Percentiles rank a stretch among this genome's conserved stretches.
Conservation (phyloP, 2,329 filamentous ascomycete genomes). For the Colletotrichum tamarilloi region DNA sequence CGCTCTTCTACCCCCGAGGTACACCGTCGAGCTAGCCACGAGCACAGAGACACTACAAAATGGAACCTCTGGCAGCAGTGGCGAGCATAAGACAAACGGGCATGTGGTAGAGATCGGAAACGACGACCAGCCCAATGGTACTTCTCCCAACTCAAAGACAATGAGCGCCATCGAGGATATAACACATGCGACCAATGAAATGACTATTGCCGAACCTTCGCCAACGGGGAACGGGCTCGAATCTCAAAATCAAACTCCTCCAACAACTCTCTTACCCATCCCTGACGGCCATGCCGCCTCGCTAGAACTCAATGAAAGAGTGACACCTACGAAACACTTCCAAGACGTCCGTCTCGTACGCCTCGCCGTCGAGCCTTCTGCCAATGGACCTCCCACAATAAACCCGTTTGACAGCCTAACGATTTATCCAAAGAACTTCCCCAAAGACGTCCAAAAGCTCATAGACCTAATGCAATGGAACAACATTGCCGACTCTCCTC, state of each 20-base stretch:
- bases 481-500: constrained; percentile 73
- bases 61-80: neutral
- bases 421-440: constrained; percentile 89
- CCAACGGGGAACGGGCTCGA: neutral
- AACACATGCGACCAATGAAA: neutral
- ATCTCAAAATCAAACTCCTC: constrained; percentile 25
- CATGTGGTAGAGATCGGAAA: neutral
- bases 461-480: constrained; percentile 85
- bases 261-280: constrained; percentile 61
- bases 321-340: constrained; percentile 85
- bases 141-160: neutral
- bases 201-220: constrained; percentile 2
- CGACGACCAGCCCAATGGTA: neutral
- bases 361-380: constrained; percentile 27
- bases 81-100: neutral
- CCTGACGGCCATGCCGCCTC: constrained; percentile 66
- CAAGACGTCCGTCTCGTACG: constrained; percentile 87
- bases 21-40: constrained; percentile 61
- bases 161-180: constrained; percentile 1
- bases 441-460: constrained; percentile 81
- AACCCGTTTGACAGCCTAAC: constrained; percentile 83
- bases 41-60: constrained; percentile 36
- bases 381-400: constrained; percentile 45
- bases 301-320: constrained; percentile 73
- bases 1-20: constrained; percentile 81